A percentile compares a stretch with the other conserved stretches of the same genome.
Conservation (phyloP, 78 protist species). For the Dictyostelium brefeldianum region DNA sequence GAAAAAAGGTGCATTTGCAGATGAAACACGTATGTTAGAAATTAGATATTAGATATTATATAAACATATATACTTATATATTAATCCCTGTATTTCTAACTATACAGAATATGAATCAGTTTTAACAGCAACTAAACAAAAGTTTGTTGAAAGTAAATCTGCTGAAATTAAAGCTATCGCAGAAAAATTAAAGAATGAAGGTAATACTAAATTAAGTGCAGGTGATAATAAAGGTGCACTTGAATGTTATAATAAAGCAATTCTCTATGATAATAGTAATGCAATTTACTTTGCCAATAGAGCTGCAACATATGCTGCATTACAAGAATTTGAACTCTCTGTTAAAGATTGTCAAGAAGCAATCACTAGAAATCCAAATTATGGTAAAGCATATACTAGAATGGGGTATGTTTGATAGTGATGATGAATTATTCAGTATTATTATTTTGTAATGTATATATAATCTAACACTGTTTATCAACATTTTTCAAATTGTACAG, state of each 20-base stretch:
- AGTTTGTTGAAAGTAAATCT: conserved; percentile 45
- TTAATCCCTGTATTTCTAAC: neutral
- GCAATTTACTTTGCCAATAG: conserved; percentile 77
- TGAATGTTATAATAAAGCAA: conserved; percentile 49
- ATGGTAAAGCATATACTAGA: conserved; percentile 65
- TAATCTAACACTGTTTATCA: neutral
- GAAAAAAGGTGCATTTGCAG: conserved; percentile 44
- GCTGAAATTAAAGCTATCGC: conserved; percentile 58
- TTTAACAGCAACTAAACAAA: conserved; percentile 42
- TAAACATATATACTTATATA: neutral
- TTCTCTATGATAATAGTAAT: conserved; percentile 41
- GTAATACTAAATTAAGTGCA: conserved; percentile 26
- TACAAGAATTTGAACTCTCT: conserved; percentile 39
- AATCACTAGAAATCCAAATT: conserved; percentile 52
- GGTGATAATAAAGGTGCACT: conserved; percentile 52
- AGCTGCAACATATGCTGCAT: conserved; percentile 14
- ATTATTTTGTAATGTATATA: neutral
- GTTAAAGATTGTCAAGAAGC: conserved; percentile 53
- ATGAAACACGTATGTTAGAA: conserved; percentile 36
- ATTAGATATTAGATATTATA: neutral
- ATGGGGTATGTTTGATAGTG: conserved; percentile 54
- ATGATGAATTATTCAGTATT: no score
- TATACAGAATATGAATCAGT: conserved; percentile 28
- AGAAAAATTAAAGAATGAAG: conserved; percentile 57
- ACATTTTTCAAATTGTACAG: neutral